Evolutionary conservation across 768 basidiomycete genomes (phyloP), one percentile per base, ranked within the genome.

Genomic region (Mycena haematopus): DNA sequence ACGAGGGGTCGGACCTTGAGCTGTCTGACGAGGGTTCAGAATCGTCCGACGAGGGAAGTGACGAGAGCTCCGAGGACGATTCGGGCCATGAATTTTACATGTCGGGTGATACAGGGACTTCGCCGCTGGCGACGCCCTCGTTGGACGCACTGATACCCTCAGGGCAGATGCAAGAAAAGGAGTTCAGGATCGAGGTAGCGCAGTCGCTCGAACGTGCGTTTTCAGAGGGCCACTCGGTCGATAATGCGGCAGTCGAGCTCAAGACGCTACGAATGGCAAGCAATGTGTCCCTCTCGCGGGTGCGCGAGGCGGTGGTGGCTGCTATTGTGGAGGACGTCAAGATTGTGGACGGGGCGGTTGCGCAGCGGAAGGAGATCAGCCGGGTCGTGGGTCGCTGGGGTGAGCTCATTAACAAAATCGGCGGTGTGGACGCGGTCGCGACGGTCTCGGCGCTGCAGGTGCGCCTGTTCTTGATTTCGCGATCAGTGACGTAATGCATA

Each of bases 261-360:
- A 95, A 96, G 78, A 97, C 96, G 46, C 84, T 99, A 47, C 91
- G 96, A 52, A 96, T 99, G 93, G 94, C 95, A 36, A 92, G 90
- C 70, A 99, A 98, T 70, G 96, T 98, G 27, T 85, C 92, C 13
- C 82, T 97, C 21, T 84, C 83, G n/a, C 82, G 87, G 53, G 95
- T 97, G 17, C 83, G 92, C 54, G 91, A 95, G 74, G 91, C 91
- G 17, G 93, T 98, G n/a, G 82, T 98, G 38, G 83, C 83, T n/a
- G 91, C 87, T 40, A 82, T 99, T 60, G 87, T 96, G 58, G 86
- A 87, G 62, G 84, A 84, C 62, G 88, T 95, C 49, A 79, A 78
- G 52, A 76, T 93, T 44, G 80, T 87, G 1, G 83, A 84, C 2
- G 84, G 81, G 3, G 79, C 82, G 0, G 74, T 73, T 3, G 79